Evolutionary conservation across 306 rosid species (phyloP).

Genomic region (Trifolium subterraneum): DNA sequence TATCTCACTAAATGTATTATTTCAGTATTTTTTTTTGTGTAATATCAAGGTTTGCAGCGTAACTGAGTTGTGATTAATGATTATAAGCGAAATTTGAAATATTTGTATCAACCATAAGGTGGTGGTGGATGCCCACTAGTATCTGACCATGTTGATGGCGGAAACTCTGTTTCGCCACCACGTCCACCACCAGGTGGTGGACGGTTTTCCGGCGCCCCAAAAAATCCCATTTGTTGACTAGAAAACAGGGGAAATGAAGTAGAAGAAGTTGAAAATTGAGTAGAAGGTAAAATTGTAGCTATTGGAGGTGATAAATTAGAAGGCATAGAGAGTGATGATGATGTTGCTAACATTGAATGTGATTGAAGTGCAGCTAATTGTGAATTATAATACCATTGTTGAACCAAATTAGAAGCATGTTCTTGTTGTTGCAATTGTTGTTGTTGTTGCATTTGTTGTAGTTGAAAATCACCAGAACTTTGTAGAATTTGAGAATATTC

Average conservation of each 20-base stretch:
- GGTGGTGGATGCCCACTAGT: conserved; percentile 57
- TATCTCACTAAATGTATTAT: background rate
- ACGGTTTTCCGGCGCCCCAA: conserved; percentile 50
- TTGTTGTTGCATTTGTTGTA: conserved; percentile 35
- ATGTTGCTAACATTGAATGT: conserved; percentile 38
- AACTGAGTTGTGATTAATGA: background rate
- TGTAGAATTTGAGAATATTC: conserved; percentile 81
- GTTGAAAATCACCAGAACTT: conserved; percentile 57
- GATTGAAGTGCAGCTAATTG: conserved; percentile 63
- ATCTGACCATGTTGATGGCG: conserved; percentile 67
- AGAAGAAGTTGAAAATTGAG: conserved; percentile 62
- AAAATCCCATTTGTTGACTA: conserved; percentile 49
- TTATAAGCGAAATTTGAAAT: background rate
- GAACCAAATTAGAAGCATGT: conserved; percentile 47
- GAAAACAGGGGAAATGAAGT: conserved; percentile 67
- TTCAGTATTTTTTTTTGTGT: background rate
- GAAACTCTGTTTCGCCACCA: conserved; percentile 35
- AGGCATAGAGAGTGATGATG: conserved; percentile 35
- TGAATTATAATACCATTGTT: conserved; percentile 65
- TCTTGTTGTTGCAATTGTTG: conserved; percentile 22
- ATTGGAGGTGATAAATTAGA: conserved; percentile 18
- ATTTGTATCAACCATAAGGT: conserved; percentile 56
- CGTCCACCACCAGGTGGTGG: conserved; percentile 38
- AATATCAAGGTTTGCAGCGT: background rate
- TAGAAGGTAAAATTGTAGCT: conserved; percentile 39